Base-by-base conservation (phyloP, 1,284 basidiomycete species). In the Ganoderma meredithae region DNA sequence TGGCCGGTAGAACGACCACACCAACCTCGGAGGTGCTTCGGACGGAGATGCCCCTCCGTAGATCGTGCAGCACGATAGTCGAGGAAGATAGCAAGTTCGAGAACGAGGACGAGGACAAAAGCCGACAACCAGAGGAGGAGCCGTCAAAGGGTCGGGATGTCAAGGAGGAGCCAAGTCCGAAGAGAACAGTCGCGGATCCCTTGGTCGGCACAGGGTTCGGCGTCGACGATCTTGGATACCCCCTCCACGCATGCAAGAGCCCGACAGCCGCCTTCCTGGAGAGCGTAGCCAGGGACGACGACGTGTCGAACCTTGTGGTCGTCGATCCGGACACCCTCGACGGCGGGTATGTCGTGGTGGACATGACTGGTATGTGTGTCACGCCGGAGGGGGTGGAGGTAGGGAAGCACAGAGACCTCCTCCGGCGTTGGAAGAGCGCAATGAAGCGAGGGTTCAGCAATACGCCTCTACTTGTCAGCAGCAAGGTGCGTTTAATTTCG, bases 371-470 rank as follows among this genome's bases (percentile, higher is more conserved):
- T 6, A 60, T 40, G 58, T 60, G 58, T 15, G 58, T 60, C 58
- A 60, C 58, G 58, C 58, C 58, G 6, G 58, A 60, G 40, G 58
- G 58, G 15, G 58, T 60, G 39, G 58, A 60, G 39, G 58, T 60
- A 7, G 58, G 58, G 13, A 40, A 41, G 40, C 58, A 60, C 58
- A 40, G 39, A 27, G 58, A 25, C 58, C 40, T 60, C n/a, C 15
- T 60, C n/a, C 40, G 25, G 39, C 58, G 58, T 40, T 60, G 58
- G 58, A 60, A n/a, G 15, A 60, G 40, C n/a, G 58, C 58, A 6
- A 60, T 60, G 58, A 60, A 60, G 36, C 58, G 58, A 10, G 58
- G 58, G 13, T 41, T 60, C 40, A 60, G 39, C 40, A 60, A 22
- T 22, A 43, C 36, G 13, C 39, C 58, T 15, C 17, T 60, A 3